Evolutionary conservation across 352 stramenopile species (phyloP), one percentile per base, ranked within the genome.

Genomic region (Pythium aquatile): DNA sequence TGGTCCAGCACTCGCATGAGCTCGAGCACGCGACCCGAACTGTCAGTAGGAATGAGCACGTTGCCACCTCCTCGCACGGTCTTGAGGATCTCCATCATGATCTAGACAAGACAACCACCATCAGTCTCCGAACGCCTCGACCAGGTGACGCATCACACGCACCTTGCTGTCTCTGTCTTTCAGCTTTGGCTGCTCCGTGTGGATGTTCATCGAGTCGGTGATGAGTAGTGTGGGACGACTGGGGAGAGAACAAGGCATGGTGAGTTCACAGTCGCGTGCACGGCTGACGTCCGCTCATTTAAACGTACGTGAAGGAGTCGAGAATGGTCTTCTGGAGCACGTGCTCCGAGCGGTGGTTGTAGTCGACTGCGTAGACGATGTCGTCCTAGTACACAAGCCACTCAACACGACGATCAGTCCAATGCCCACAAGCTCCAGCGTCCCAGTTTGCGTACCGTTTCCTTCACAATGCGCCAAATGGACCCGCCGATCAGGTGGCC

Each of bases 31-130:
- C 97, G 88, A 5, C 94, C 94, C 24, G 87, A 94, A 44, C 91
- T 97, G 72, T 99, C 96, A 0, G 93, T 96, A 0, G 97, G 97
- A n/a, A 99, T 89, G 24, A 99, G 76, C 7, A 98, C 94, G 67
- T 98, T 98, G 17, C 96, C 95, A 54, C 97, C 96, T 17, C 87
- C 85, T 30, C 97, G 82, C 8, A 98, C 80, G 2, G 74, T 94
- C 70, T 98, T 94, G 47, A 98, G 81, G 44, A 99, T 84, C 67
- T 98, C 88, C 59, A 97, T 85, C 81, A 98, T 97, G 54, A 94
- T 94, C 81, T 97, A 65, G 32, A 42, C 8, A 42, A 16, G 7
- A 16, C 35, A 16, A 10, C 7, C 7, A 16, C 16, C 35, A 42
- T 42, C 35, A 42, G 35, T 42, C 7, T 39, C 29, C 30, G 20